phyloP scores from a whole-genome alignment of 2,329 filamentous ascomycete species.

The Calonectria multiphialidica region DNA sequence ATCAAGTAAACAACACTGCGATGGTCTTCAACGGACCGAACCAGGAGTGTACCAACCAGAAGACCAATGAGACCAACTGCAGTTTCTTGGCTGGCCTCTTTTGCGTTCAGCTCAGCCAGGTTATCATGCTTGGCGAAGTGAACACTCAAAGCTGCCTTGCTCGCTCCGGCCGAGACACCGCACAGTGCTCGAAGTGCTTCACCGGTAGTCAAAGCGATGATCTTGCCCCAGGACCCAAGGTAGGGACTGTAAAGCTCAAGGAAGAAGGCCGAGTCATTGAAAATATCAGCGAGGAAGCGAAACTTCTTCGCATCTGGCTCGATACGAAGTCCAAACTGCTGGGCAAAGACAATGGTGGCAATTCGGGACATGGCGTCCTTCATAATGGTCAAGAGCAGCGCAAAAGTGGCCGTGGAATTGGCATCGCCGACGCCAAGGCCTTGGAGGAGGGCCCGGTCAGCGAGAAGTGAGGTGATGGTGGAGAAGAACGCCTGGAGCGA shows the following conservation, averaged over 20 bases:
- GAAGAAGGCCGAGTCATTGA: conserved; percentile 89
- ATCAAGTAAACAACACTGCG: conserved; percentile 80
- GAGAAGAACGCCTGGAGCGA: conserved; percentile 88
- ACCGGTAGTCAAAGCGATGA: conserved; percentile 62
- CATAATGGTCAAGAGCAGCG: conserved; percentile 84
- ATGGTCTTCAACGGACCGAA: conserved; percentile 79
- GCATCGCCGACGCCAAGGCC: conserved; percentile 87
- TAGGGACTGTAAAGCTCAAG: conserved; percentile 86
- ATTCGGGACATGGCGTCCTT: conserved; percentile 85
- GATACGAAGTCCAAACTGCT: conserved; percentile 83
- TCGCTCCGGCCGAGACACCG: conserved; percentile 89
- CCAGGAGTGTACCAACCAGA: conserved; percentile 84
- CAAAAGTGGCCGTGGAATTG: conserved; percentile 81
- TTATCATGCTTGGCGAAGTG: conserved; percentile 93
- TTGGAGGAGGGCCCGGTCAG: conserved; percentile 85
- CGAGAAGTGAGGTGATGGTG: conserved; percentile 82
- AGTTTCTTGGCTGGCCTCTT: conserved; percentile 96
- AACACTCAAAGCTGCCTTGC: conserved; percentile 90
- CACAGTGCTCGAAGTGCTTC: conserved; percentile 75
- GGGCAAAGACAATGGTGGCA: conserved; percentile 88
- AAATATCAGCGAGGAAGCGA: conserved; percentile 86
- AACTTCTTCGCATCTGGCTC: conserved; percentile 94
- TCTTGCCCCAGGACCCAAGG: conserved; percentile 68
- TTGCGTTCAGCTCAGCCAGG: conserved; percentile 91
- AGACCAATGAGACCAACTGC: conserved; percentile 91